phyloP scores from a whole-genome alignment of 257 asterid genomes.

The Hygrophila difformis region DNA sequence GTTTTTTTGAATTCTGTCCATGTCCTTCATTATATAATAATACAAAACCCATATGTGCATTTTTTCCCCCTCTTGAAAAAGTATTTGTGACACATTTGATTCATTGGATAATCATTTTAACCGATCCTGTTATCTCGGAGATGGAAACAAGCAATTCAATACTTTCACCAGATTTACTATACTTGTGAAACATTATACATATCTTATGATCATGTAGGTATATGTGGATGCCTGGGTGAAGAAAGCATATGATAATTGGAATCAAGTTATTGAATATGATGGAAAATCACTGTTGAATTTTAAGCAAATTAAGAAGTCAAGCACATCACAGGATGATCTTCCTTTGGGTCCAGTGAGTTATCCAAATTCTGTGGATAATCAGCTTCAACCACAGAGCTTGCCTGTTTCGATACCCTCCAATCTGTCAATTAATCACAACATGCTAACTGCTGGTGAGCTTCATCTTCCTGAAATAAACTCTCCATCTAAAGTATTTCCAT shows the following conservation, averaged over 20 bases:
- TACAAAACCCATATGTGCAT: no score
- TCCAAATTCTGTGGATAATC: constrained; percentile 51
- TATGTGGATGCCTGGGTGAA: constrained; percentile 80
- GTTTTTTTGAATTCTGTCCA: background rate
- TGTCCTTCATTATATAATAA: background rate
- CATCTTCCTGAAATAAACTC: background rate
- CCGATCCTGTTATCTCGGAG: background rate
- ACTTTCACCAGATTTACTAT: background rate
- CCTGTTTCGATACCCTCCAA: constrained; percentile 42
- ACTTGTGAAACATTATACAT: constrained; percentile 2
- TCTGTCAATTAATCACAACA: constrained; percentile 39
- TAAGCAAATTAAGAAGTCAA: constrained; percentile 49
- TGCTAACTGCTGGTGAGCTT: constrained; percentile 61
- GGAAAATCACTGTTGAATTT: constrained; percentile 71
- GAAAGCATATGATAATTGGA: constrained; percentile 93
- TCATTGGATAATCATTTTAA: background rate
- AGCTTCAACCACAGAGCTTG: constrained; percentile 41
- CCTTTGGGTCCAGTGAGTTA: constrained; percentile 51
- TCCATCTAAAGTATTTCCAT: background rate
- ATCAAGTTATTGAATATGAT: constrained; percentile 87
- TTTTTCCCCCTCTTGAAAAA: no score
- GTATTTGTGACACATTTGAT: no score
- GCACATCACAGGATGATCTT: constrained; percentile 34
- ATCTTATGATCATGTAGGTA: constrained; percentile 34
- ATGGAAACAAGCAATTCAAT: background rate